Percentiles rank a stretch among this genome's conserved stretches.
These are phyloP conservation scores for Ustilago vetiveriae DNA, from an alignment of 1,284 basidiomycete species.

Conservation along the genomic window DNA sequence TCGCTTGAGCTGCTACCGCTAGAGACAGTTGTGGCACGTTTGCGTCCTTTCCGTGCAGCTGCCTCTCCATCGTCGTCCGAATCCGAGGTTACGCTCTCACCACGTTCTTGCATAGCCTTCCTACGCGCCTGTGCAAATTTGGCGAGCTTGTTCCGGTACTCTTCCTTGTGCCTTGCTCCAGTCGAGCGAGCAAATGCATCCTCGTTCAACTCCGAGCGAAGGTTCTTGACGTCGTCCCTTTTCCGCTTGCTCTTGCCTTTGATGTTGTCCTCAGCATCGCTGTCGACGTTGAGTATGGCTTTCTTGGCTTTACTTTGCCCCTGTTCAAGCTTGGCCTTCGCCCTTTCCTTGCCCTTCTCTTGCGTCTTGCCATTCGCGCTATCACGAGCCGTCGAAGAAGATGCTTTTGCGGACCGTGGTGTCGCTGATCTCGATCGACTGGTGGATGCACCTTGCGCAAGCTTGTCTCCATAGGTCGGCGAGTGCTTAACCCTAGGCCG, in stretches of 20 bases:
- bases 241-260: slow-evolving; percentile 6
- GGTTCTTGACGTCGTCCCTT: slow-evolving; percentile 35
- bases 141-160: slow-evolving; percentile 32
- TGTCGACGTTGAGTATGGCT: slow-evolving; percentile 2
- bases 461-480: slow-evolving; percentile 11
- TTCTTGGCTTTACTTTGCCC: not conserved
- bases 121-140: slow-evolving; percentile 26
- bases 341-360: not conserved
- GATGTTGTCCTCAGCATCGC: not conserved
- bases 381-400: too few species aligned
- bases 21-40: not conserved
- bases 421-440: slow-evolving; percentile 1
- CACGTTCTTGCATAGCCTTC: slow-evolving; percentile 18
- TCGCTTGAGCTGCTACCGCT: slow-evolving; percentile 4
- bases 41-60: not conserved
- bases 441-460: not conserved
- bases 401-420: not conserved
- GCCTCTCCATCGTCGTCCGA: slow-evolving; percentile 5
- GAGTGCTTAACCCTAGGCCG: slow-evolving; percentile 10
- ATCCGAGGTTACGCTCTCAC: slow-evolving; percentile 12
- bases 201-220: slow-evolving; percentile 46
- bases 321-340: too few species aligned
- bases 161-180: slow-evolving; percentile 31
- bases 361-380: not conserved
- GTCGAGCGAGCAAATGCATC: slow-evolving; percentile 47